A percentile compares a stretch with the other conserved stretches of the same genome.
Evolutionary conservation across 345 rosid species (phyloP).

Genomic region (Citrus inodora): DNA sequence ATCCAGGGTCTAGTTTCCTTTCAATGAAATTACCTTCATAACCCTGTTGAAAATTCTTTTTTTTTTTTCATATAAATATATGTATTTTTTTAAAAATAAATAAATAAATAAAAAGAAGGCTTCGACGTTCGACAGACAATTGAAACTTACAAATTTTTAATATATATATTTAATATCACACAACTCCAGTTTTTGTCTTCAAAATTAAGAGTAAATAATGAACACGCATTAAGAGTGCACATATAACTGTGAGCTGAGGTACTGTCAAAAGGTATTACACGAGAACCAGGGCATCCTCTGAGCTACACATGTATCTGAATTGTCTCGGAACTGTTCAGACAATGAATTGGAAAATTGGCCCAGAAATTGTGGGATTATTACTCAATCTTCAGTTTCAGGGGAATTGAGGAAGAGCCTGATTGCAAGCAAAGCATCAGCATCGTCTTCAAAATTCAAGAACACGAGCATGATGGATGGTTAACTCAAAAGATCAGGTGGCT

Average conservation of each 20-base stretch:
- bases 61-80: too few relatives aligned
- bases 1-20: too few relatives aligned
- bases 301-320: not conserved
- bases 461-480: conserved; percentile 12
- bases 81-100: too few relatives aligned
- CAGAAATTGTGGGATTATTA: not conserved
- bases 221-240: not conserved
- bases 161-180: not conserved
- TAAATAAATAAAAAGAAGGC: too few relatives aligned
- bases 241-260: not conserved
- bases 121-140: not conserved
- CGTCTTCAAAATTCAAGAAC: not conserved
- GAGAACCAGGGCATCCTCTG: not conserved
- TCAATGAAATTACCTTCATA: conserved; percentile 18
- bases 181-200: not conserved
- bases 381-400: not conserved
- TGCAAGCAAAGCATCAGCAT: not conserved
- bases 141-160: not conserved
- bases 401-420: not conserved
- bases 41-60: not conserved
- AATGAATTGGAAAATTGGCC: not conserved
- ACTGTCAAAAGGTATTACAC: not conserved
- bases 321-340: not conserved
- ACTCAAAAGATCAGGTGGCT: conserved; percentile 25
- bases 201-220: not conserved